Evolutionary conservation across 2,329 filamentous ascomycete species (phyloP).

Genomic region (Alternaria sp.): DNA sequence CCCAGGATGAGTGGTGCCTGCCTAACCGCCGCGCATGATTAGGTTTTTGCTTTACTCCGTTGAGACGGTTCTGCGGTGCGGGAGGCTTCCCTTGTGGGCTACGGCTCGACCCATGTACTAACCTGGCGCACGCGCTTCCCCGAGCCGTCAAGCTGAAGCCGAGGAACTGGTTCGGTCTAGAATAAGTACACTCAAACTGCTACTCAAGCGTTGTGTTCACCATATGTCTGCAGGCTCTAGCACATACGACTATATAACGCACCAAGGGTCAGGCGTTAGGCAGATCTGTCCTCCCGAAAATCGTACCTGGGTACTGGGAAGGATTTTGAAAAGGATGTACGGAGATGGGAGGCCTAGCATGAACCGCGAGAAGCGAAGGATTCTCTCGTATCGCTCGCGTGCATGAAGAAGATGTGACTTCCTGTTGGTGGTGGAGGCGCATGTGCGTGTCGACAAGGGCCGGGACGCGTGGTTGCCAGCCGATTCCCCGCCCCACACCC

Average conservation of each 20-base stretch:
- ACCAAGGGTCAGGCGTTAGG: not conserved
- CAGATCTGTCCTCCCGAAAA: not conserved
- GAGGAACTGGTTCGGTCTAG: not conserved
- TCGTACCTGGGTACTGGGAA: not conserved
- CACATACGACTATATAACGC: not conserved
- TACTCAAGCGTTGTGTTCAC: not conserved
- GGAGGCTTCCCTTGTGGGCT: not conserved
- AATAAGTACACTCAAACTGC: not conserved
- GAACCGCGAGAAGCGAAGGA: not conserved
- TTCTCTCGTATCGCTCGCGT: not conserved
- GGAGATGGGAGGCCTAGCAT: not conserved
- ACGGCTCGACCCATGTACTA: constrained; percentile 1
- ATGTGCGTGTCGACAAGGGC: not conserved
- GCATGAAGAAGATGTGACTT: not conserved
- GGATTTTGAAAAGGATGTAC: not conserved
- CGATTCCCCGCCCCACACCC: constrained; percentile 1
- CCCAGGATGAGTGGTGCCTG: not conserved
- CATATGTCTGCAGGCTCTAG: not conserved
- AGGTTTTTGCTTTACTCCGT: not conserved
- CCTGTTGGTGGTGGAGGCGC: constrained; percentile 1
- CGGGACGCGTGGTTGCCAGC: not conserved
- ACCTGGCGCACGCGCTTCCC: not conserved
- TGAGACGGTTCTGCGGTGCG: not conserved
- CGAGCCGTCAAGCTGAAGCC: not conserved
- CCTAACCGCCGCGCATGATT: not conserved